Percentiles rank a stretch among this genome's conserved stretches.
Conservation (phyloP, 495 filamentous ascomycete species). For the Penicillium pulvis region DNA sequence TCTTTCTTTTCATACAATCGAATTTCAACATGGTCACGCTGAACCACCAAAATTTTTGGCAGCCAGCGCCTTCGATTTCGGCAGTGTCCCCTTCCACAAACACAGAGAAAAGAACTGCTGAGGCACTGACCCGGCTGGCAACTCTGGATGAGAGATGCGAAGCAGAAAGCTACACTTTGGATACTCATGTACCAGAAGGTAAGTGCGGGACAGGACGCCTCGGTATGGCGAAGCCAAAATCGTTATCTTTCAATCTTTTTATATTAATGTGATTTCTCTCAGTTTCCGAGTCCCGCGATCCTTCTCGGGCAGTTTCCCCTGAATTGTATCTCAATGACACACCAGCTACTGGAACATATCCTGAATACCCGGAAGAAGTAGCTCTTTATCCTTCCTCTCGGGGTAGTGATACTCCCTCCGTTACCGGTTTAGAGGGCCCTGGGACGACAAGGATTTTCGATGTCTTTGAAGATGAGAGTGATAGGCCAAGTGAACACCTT, state of each 20-base stretch:
- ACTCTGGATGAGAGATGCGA: too few relatives aligned
- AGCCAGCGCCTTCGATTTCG: conserved; percentile 1
- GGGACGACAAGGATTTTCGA: conserved; percentile 18
- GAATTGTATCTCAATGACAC: not conserved
- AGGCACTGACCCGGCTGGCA: too few relatives aligned
- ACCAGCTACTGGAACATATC: conserved; percentile 7
- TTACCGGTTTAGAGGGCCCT: conserved; percentile 14
- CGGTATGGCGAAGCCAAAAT: too few relatives aligned
- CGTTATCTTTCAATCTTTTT: too few relatives aligned
- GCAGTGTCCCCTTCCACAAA: too few relatives aligned
- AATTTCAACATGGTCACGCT: conserved; percentile 6
- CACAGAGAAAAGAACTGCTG: too few relatives aligned
- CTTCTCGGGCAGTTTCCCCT: too few relatives aligned
- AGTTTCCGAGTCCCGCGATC: not conserved
- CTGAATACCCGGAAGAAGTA: conserved; percentile 17
- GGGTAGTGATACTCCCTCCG: conserved; percentile 14
- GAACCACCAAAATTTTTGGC: conserved; percentile 11
- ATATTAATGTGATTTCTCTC: not conserved
- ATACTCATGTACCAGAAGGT: too few relatives aligned
- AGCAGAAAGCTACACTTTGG: too few relatives aligned
- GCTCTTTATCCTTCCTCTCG: conserved; percentile 16
- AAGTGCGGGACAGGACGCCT: too few relatives aligned
- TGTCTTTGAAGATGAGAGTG: conserved; percentile 8
- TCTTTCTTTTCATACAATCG: too few relatives aligned
- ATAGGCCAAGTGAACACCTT: too few relatives aligned